These are phyloP conservation scores for Chlamydomonas asymmetrica DNA, from an alignment of 139 green algal species.

Conservation along the genomic window DNA sequence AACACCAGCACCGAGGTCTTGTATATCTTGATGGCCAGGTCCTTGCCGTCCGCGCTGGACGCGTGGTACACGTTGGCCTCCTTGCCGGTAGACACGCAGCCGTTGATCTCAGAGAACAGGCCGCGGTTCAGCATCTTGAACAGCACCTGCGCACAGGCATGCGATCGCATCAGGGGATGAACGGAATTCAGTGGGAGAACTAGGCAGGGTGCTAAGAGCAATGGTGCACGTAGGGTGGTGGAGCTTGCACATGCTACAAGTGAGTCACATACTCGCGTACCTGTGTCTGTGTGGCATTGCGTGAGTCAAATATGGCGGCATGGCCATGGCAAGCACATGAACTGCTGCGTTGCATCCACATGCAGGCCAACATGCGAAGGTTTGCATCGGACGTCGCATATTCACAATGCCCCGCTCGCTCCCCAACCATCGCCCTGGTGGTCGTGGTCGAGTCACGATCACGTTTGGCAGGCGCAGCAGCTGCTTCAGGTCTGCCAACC, in stretches of 20 bases:
- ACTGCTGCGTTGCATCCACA: too few species aligned
- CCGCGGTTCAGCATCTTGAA: conserved; percentile 96
- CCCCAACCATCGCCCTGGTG: too few species aligned
- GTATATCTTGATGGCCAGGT: conserved; percentile 98
- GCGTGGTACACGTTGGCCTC: conserved; percentile 99
- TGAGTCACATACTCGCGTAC: not conserved
- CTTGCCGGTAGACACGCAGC: conserved; percentile 96
- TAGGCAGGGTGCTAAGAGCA: not conserved
- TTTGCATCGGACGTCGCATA: too few species aligned
- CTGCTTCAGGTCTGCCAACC: too few species aligned
- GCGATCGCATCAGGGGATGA: not conserved
- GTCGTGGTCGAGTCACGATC: too few species aligned
- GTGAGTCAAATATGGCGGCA: too few species aligned
- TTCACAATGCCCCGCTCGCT: too few species aligned
- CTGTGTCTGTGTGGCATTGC: too few species aligned
- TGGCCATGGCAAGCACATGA: too few species aligned
- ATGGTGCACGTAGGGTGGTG: not conserved
- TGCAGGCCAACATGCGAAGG: too few species aligned
- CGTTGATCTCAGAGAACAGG: conserved; percentile 87
- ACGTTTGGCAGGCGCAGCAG: too few species aligned
- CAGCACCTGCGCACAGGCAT: conserved; percentile 63
- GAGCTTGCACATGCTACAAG: not conserved
- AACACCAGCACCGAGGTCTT: conserved; percentile 99
- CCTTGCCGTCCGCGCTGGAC: conserved; percentile 32
- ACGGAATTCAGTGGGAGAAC: not conserved